These are phyloP conservation scores for Populus hybrid DNA, from an alignment of 441 rosid species.

Conservation along the genomic window DNA sequence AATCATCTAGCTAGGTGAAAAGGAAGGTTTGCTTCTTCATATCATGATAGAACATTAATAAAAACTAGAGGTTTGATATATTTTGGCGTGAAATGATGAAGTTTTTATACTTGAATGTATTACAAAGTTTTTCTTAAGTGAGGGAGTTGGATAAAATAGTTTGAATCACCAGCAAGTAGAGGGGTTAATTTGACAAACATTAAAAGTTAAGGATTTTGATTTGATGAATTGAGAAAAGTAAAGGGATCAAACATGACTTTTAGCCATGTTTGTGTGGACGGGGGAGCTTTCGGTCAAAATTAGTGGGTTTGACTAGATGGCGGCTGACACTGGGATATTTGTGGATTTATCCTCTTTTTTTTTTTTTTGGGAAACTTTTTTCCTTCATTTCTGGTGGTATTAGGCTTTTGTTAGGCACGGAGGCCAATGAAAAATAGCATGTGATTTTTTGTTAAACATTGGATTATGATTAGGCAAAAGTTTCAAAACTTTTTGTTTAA, in stretches of 20 bases:
- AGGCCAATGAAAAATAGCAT: background rate
- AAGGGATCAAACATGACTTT: background rate
- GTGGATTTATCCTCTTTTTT: background rate
- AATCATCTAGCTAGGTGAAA: no score
- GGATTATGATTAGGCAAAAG: background rate
- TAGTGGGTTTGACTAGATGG: conserved; percentile 55
- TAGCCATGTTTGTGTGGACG: background rate
- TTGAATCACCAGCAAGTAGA: background rate
- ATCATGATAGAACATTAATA: no score
- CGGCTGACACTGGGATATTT: conserved; percentile 31
- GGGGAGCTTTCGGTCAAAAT: conserved; percentile 36
- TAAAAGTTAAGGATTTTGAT: background rate
- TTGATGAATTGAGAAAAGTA: background rate
- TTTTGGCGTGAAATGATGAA: no score
- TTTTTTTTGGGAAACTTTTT: background rate
- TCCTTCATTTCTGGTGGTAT: background rate
- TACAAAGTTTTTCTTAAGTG: no score
- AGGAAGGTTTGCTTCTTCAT: no score
- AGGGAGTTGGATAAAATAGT: background rate
- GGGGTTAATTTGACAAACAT: background rate
- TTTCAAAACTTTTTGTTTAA: background rate
- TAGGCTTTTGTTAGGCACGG: background rate
- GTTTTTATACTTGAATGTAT: no score
- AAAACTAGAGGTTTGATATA: no score
- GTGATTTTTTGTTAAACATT: background rate